These are phyloP conservation scores for Echeveria elegans DNA, from an alignment of 164 flowering plant species.

Conservation along the genomic window DNA sequence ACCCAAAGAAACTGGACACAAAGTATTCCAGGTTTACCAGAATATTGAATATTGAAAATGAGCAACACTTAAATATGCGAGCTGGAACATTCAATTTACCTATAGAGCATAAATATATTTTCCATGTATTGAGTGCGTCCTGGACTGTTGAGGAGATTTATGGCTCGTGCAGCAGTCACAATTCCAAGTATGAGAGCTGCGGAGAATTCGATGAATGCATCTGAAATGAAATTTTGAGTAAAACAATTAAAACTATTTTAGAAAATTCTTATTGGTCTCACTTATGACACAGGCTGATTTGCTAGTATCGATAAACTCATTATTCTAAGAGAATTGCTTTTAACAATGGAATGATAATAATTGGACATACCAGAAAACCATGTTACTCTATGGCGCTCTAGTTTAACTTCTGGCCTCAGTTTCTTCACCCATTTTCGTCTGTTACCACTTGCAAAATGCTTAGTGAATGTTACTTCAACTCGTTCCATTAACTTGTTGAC, in stretches of 20 bases:
- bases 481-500: conserved; percentile 32
- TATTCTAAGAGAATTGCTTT: no score
- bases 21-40: no score
- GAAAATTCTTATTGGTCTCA: no score
- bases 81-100: no score
- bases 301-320: background rate
- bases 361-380: conserved; percentile 31
- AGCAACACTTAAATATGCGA: no score
- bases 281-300: background rate
- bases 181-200: conserved; percentile 32
- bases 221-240: background rate
- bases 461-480: conserved; percentile 35
- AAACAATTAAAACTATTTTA: background rate
- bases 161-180: conserved; percentile 21
- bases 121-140: no score
- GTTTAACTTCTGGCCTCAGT: conserved; percentile 28
- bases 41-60: no score
- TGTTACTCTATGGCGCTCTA: conserved; percentile 35
- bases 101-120: no score
- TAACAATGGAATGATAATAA: background rate
- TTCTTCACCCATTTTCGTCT: conserved; percentile 36
- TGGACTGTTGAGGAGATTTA: conserved; percentile 10
- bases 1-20: no score
- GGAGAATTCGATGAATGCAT: no score
- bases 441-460: conserved; percentile 47